phyloP scores from a whole-genome alignment of 768 basidiomycete species.

The Mycena maculata region DNA sequence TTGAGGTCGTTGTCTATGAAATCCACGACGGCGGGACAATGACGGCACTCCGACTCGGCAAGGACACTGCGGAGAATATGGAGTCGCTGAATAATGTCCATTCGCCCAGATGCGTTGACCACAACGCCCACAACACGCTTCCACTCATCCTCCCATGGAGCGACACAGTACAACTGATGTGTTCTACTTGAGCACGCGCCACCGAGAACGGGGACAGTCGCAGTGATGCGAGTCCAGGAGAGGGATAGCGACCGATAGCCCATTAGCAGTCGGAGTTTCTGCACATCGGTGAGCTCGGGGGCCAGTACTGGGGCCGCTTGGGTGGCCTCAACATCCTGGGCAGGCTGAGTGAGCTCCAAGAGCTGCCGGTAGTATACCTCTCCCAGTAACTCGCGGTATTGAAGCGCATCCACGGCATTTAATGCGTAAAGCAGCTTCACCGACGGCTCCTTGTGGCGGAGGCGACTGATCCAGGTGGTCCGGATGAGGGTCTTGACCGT shows the following conservation, averaged over 20 bases:
- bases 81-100: not conserved
- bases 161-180: not conserved
- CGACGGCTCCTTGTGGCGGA: not conserved
- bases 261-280: conserved; percentile 13
- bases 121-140: not conserved
- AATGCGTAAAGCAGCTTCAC: not conserved
- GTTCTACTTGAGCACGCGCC: no score
- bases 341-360: not conserved
- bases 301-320: not conserved
- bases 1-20: not conserved
- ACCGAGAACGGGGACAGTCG: not conserved
- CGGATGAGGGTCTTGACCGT: not conserved
- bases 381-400: not conserved
- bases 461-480: not conserved
- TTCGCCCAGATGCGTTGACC: no score
- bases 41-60: not conserved
- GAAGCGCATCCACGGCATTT: not conserved
- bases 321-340: not conserved
- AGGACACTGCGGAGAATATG: not conserved
- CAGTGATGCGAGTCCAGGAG: conserved; percentile 12
- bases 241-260: conserved; percentile 13
- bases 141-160: not conserved
- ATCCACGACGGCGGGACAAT: not conserved
- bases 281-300: not conserved
- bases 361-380: conserved; percentile 21